These are phyloP conservation scores for Candida namnaoensis DNA, from an alignment of 805 yeast genomes.

Conservation along the genomic window DNA sequence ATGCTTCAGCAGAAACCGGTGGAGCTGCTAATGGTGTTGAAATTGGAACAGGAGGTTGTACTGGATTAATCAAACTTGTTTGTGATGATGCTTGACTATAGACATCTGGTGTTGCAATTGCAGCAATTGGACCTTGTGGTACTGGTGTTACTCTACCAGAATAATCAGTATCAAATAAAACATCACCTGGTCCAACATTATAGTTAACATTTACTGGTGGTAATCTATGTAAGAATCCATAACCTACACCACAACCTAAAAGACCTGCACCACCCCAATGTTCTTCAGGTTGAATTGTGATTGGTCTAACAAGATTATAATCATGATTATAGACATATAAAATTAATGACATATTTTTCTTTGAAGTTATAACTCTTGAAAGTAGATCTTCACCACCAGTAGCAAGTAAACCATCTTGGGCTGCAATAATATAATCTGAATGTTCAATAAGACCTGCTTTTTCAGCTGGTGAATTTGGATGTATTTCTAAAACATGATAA, in stretches of 20 bases:
- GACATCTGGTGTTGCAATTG: not conserved
- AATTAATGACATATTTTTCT: conserved; percentile 34
- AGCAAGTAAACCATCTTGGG: conserved; percentile 76
- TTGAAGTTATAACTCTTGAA: conserved; percentile 55
- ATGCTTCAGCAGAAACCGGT: not conserved
- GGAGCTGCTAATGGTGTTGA: not conserved
- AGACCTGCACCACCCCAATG: conserved; percentile 79
- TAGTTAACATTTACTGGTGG: conserved; percentile 56
- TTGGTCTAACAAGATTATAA: conserved; percentile 79
- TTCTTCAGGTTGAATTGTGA: conserved; percentile 66
- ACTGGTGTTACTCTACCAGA: not conserved
- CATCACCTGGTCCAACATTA: conserved; percentile 24
- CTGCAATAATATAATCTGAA: conserved; percentile 82
- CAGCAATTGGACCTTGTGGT: not conserved
- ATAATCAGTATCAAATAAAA: conserved; percentile 26
- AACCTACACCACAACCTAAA: conserved; percentile 92
- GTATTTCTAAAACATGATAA: conserved; percentile 76
- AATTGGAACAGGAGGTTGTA: conserved; percentile 1
- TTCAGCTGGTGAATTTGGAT: conserved; percentile 74
- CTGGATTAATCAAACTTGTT: not conserved
- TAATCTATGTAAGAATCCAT: conserved; percentile 80
- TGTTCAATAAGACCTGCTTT: conserved; percentile 76
- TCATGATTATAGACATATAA: conserved; percentile 83
- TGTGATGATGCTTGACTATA: not conserved
- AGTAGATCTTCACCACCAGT: conserved; percentile 83